Evolutionary conservation across 208 protist genomes (phyloP).

Genomic region (Phytomonas sp.): DNA sequence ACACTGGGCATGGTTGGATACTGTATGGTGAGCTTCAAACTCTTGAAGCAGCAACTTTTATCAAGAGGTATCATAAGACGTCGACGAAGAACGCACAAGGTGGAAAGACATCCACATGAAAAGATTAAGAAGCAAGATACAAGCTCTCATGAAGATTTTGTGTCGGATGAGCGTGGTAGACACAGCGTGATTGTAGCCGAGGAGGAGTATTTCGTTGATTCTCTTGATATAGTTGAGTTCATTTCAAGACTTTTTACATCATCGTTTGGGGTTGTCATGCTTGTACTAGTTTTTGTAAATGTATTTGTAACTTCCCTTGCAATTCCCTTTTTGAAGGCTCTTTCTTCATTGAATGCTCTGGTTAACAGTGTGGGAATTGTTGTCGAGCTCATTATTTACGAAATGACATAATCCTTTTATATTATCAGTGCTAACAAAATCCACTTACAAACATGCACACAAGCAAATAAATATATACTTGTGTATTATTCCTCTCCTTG

Average conservation of each 20-base stretch:
- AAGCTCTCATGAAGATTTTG: conserved; percentile 11
- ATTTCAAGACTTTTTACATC: conserved; percentile 69
- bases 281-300: conserved; percentile 48
- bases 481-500: not conserved
- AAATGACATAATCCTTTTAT: conserved; percentile 27
- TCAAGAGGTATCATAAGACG: not conserved
- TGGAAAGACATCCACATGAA: conserved; percentile 4
- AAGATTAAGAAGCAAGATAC: conserved; percentile 9
- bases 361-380: conserved; percentile 74
- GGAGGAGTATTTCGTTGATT: conserved; percentile 16
- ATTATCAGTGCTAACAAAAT: not conserved
- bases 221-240: conserved; percentile 68
- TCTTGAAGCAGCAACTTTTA: conserved; percentile 48
- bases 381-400: conserved; percentile 79
- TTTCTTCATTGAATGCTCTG: conserved; percentile 76
- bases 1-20: conserved; percentile 74
- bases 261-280: conserved; percentile 69
- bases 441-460: not conserved
- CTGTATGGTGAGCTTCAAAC: conserved; percentile 66
- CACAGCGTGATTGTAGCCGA: conserved; percentile 10
- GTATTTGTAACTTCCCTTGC: conserved; percentile 67
- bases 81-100: not conserved
- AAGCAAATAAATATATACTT: conserved; percentile 1
- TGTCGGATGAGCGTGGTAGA: conserved; percentile 14
- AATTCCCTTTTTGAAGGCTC: conserved; percentile 72